Base-by-base conservation (phyloP, 192 early-diverging fungal species). In the Geranomyces variabilis region DNA sequence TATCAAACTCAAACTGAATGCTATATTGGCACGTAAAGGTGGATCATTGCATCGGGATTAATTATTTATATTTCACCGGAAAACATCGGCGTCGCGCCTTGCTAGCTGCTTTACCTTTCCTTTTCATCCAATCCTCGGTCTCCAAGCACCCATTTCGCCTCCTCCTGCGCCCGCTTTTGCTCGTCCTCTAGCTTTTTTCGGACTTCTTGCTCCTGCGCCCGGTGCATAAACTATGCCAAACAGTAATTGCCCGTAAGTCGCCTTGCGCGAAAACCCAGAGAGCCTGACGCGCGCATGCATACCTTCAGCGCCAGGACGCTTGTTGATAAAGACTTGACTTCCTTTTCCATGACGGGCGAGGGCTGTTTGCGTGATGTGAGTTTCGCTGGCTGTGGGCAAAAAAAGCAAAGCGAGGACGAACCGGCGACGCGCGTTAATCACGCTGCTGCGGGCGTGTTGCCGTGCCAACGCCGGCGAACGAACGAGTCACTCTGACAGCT, bases 111-210 rank as follows among this genome's bases (percentile, higher is more conserved):
- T 30, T 47, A 66, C 44, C 21, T 46, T 21, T 70, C 69, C 10
- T 21, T 14, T 9, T 70, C 69, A 60, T 70, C 69, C 19, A 36
- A 55, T 19, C 45, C 67, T 17, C 29, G 28, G 22, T 62, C 69
- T 24, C 24, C 69, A 21, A 70, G n/a, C 22, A 70, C 58, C 69
- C 69, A 70, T 41, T 70, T n/a, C 41, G 69, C 69, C 33, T 70
- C 69, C 26, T 61, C 15, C 22, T 59, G 30, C 1, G 69, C 69
- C 31, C 44, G 57, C 17, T 44, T 44, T 47, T 70, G 69, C 41
- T 59, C 57, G 29, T 59, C 69, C 17, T 59, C 69, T 1, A 59
- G 69, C 55, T 59, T 61, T 47, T 70, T 36, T 19, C 69, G 69
- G 34, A 61, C 36, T 62, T 70, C 48, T 19, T 36, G 43, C 60